phyloP scores from a whole-genome alignment of 257 asterid species.

The Solanum chmielewskii region DNA sequence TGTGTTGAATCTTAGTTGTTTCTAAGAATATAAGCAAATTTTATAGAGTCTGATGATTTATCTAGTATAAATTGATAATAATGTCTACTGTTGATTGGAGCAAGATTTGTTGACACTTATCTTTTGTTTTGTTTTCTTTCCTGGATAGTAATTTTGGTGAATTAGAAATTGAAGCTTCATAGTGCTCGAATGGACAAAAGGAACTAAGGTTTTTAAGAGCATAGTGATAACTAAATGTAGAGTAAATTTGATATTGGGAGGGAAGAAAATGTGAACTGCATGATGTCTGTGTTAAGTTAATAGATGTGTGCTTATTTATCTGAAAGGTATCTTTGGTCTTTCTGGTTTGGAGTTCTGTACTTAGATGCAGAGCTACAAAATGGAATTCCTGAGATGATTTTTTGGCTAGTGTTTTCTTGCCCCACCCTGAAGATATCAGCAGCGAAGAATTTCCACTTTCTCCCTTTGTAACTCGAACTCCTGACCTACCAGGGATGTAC shows the following conservation, averaged over 20 bases:
- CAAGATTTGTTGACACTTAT: background rate
- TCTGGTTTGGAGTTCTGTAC: background rate
- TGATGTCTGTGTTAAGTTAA: background rate
- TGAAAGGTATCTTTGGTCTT: background rate
- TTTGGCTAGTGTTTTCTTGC: background rate
- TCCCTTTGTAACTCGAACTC: background rate
- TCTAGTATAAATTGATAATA: background rate
- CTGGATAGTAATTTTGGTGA: background rate
- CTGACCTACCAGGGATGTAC: background rate
- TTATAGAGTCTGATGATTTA: background rate
- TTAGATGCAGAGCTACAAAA: background rate
- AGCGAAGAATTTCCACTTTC: background rate
- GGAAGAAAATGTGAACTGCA: background rate
- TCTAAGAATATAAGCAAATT: background rate
- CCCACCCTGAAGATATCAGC: background rate
- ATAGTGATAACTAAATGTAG: background rate
- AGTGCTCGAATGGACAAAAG: background rate
- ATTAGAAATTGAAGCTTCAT: background rate
- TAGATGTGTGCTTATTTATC: background rate
- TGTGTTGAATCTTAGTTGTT: background rate
- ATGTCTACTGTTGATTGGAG: background rate
- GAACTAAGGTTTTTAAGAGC: background rate
- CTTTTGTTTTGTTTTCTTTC: background rate
- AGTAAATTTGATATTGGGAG: background rate
- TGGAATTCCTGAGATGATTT: background rate